Evolutionary conservation across 495 filamentous ascomycete genomes (phyloP), one percentile per base, ranked within the genome.

Genomic region (Tetracladium marchalianum): DNA sequence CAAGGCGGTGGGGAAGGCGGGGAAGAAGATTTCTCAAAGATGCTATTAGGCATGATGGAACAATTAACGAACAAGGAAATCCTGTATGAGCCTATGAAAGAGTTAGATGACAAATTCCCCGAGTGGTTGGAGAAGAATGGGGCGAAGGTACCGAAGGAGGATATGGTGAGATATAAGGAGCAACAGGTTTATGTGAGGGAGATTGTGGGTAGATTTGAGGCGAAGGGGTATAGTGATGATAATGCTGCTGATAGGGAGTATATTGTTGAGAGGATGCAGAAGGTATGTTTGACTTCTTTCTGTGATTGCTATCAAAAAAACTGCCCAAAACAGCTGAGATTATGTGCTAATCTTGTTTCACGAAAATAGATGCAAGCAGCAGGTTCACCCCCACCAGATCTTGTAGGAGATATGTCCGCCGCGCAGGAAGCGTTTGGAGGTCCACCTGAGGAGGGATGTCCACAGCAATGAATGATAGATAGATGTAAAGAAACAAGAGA

Each of bases 21-120:
- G 44, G 88, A 97, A 16, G 88, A 90, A 46, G 88, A 94, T 50
- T 82, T 96, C 54, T 85, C 82, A 19, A 90, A 92, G 64, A 84
- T 97, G 80, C 73, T 97, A 27, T 71, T 93, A 70, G 85, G 83
- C 22, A 95, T 96, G 87, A 97, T 98, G 90, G 87, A 97, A 64
- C 88, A 98, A 63, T 69, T 98, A 46, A 96, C 92, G 1, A 93
- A 92, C 59, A 97, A 95, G 69, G 92, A 98, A 58, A 95, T 98
- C 47, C 67, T 98, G 36, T 96, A 98, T 57, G 90, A 96, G 66
- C 92, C 92, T 12, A 96, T 98, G 90, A 94, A 92, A 68, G 93
- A 98, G 65, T 64, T 97, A 50, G 69, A 90, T 58, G 81, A 83
- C 18, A 96, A 95, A 64, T 98, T 90, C 58, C 88, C 85, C 0